Conservation (phyloP, 2,329 filamentous ascomycete genomes). For the Dothideomycetes sp. region DNA sequence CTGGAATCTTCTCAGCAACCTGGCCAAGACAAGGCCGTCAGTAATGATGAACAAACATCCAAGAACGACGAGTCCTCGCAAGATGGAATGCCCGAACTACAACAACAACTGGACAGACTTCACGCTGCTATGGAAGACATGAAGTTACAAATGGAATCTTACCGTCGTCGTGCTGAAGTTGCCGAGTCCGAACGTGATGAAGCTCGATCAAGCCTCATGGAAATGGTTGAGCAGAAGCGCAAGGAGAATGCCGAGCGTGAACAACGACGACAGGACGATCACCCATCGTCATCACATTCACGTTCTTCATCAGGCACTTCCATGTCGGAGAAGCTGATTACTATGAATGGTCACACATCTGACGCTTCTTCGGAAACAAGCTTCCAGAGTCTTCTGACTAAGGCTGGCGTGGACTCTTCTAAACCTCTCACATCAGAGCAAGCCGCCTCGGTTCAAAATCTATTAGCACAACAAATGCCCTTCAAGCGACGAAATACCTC, state of each 20-base stretch:
- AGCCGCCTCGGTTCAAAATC: conserved; percentile 4
- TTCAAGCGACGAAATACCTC: neutral
- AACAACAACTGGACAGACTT: conserved; percentile 67
- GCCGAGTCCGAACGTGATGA: conserved; percentile 70
- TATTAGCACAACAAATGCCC: conserved; percentile 7
- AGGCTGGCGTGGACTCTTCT: conserved; percentile 7
- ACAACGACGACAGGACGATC: neutral
- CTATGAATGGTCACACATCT: conserved; percentile 1
- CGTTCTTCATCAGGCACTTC: no score
- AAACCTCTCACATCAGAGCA: conserved; percentile 7
- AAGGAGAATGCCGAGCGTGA: conserved; percentile 10
- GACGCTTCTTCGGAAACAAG: conserved; percentile 1
- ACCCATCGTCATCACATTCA: no score
- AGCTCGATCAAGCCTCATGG: conserved; percentile 64
- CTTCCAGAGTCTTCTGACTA: conserved; percentile 3
- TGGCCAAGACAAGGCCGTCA: neutral
- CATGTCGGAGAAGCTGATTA: neutral
- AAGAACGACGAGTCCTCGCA: neutral
- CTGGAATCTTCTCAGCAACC: conserved; percentile 43
- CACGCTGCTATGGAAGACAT: conserved; percentile 71
- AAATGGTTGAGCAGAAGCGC: conserved; percentile 80
- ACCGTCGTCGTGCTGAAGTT: conserved; percentile 63
- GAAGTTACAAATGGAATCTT: conserved; percentile 69
- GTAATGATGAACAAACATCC: conserved; percentile 26
- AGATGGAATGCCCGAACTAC: conserved; percentile 38